Base-by-base conservation (phyloP, 805 yeast species). In the Yarrowia keelungensis region DNA sequence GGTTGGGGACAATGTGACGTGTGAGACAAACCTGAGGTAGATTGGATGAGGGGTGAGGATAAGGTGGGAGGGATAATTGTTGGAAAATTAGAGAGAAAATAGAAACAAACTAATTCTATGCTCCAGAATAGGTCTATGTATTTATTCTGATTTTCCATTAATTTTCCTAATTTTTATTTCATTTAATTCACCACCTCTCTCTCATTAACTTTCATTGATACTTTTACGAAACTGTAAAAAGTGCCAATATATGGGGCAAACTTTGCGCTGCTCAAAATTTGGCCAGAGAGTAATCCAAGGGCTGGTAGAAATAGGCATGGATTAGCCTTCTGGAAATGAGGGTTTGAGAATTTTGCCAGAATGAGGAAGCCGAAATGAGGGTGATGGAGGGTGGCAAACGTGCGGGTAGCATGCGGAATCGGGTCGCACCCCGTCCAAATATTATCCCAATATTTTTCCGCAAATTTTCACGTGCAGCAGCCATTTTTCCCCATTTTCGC, bases 191-290 rank as follows among this genome's bases (percentile, higher is more conserved):
- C 19, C 19, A 19, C 19, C 19, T 19, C 19, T 19, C 22, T 8
- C 2, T n/a, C 56, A 51, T 53, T 38, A 53, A 39, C 59, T 53
- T 53, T 53, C 59, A 53, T 51, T 50, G 42, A 50, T 36, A 53
- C 59, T 53, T 53, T 56, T 56, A 56, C 62, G 62, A 56, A 56
- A 56, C 39, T 56, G 22, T 56, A 56, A 56, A 56, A 56, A 56
- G 62, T 56, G 62, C 62, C 62, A 56, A 56, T 56, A 41, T 56
- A 56, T 56, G 62, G 62, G 47, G 47, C 62, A 56, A 56, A 56
- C 62, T n/a, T 15, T 41, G 11, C 3, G 26, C 8, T 12, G 12
- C 15, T 8, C 16, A 16, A 12, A 9, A n/a, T 51, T 51, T 8
- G 15, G 5, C 38, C 42, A 16, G 47, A 42, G 47, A 56, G 62